Conservation (phyloP, 257 asterid species). For the Nyctanthes arbortristis region DNA sequence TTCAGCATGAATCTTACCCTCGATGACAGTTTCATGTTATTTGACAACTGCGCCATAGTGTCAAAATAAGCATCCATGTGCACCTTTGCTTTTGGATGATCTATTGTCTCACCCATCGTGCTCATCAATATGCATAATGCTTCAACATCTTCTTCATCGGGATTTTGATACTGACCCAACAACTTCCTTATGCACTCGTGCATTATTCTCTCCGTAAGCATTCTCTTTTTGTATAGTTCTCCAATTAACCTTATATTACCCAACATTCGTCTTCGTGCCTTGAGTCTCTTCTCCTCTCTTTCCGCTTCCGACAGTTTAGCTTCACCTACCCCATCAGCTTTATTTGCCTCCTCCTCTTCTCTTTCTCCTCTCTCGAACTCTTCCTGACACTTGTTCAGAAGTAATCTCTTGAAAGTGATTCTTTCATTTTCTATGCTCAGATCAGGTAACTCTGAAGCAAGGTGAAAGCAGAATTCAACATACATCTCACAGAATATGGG, state of each 20-base stretch:
- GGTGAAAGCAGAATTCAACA: slow-evolving; percentile 35
- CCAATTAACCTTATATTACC: slow-evolving; percentile 46
- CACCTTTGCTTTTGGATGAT: slow-evolving; percentile 33
- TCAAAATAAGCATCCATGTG: slow-evolving; percentile 40
- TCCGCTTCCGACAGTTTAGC: slow-evolving; percentile 22
- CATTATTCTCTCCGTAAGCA: slow-evolving; percentile 39
- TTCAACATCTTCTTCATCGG: slow-evolving; percentile 41
- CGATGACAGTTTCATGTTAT: slow-evolving; percentile 24
- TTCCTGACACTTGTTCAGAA: slow-evolving; percentile 38
- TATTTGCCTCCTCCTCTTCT: slow-evolving; percentile 32
- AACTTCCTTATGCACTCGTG: slow-evolving; percentile 37
- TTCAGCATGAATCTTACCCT: slow-evolving; percentile 40
- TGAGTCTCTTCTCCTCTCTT: slow-evolving; percentile 31
- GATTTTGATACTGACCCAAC: slow-evolving; percentile 32
- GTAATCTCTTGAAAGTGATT: slow-evolving; percentile 32
- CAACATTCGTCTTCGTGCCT: slow-evolving; percentile 35
- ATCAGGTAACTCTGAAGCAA: slow-evolving; percentile 33
- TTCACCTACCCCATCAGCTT: slow-evolving; percentile 26
- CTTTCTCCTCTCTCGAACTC: slow-evolving; percentile 41
- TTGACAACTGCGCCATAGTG: slow-evolving; percentile 25
- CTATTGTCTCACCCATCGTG: slow-evolving; percentile 38
- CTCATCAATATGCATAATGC: slow-evolving; percentile 38
- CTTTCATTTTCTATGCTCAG: slow-evolving; percentile 27
- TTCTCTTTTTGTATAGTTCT: slow-evolving; percentile 40
- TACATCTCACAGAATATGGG: slow-evolving; percentile 44